Base-by-base conservation (phyloP, 1,139 yeast species). In the Suhomyces yuchorum region DNA sequence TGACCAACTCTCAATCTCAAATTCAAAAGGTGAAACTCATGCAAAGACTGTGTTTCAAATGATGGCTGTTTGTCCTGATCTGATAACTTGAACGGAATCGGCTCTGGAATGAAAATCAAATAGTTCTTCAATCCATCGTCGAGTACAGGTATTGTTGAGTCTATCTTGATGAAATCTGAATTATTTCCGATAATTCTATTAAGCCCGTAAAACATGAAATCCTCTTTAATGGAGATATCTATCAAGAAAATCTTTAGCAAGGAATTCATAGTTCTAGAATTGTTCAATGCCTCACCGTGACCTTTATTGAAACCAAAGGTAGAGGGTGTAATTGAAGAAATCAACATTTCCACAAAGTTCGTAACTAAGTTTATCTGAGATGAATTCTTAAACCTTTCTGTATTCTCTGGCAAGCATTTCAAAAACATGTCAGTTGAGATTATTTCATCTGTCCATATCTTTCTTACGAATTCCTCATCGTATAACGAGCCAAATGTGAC, bases 101-200 rank as follows among this genome's bases (percentile, higher is more conserved):
- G 79, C 47, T 61, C 66, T 1, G 78, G 77, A 15, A 58, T 56
- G 5, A 60, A 51, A 1, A 72, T 59, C 22, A 67, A 54, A 22
- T 63, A 57, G 44, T 63, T 63, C 40, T 64, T 58, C 22, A 71
- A 51, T 18, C 55, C 42, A 44, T 65, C 66, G 40, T 59, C 61
- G 0, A 60, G 56, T 5, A 46, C 42, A 0, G 78, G 78, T 5
- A 73, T 60, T 9, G 68, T 62, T 11, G 63, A 55, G 45, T 70
- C 70, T 30, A 75, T 55, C 42, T 66, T 67, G 1, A 51, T 50
- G 36, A 71, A 65, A 56, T 75, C 81, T 3, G 53, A 50, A 53
- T 80, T 81, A 51, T 79, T 79, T 0, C 88, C 88, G 28, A 81
- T 51, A 2, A 72, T 54, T 52, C 85, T 59, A 57, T 80, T 82